These are phyloP conservation scores for Sicyos edulis DNA, from an alignment of 306 rosid species.

Conservation along the genomic window DNA sequence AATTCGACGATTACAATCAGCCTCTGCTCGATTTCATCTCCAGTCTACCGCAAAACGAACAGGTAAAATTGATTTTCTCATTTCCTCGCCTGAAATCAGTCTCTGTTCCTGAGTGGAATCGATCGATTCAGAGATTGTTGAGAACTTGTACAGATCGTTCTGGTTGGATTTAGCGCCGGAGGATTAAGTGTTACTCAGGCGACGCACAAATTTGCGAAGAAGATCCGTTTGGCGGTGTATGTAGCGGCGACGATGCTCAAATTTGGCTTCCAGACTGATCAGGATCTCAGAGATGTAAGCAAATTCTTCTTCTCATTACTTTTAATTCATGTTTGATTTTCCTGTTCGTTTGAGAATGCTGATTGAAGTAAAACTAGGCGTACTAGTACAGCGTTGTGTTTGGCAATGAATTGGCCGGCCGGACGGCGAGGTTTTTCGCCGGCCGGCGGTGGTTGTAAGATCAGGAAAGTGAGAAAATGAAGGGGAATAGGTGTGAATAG, in stretches of 20 bases:
- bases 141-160: constrained; percentile 42
- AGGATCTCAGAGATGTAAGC: constrained; percentile 45
- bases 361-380: neutral
- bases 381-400: neutral
- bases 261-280: constrained; percentile 46
- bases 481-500: neutral
- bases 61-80: constrained; percentile 30
- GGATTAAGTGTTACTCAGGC: constrained; percentile 77
- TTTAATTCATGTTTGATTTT: neutral
- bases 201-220: constrained; percentile 56
- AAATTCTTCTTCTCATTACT: constrained; percentile 1
- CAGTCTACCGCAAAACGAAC: constrained; percentile 57
- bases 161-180: constrained; percentile 96
- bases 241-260: constrained; percentile 89
- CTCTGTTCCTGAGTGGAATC: neutral
- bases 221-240: constrained; percentile 61
- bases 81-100: neutral
- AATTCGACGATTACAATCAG: constrained; percentile 72
- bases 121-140: neutral
- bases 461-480: neutral
- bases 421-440: constrained; percentile 6
- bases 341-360: neutral
- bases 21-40: constrained; percentile 71
- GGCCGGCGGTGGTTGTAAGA: constrained; percentile 3
- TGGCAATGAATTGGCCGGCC: neutral